Evolutionary conservation across 306 rosid genomes (phyloP).

Genomic region (Corylus heterophylla): DNA sequence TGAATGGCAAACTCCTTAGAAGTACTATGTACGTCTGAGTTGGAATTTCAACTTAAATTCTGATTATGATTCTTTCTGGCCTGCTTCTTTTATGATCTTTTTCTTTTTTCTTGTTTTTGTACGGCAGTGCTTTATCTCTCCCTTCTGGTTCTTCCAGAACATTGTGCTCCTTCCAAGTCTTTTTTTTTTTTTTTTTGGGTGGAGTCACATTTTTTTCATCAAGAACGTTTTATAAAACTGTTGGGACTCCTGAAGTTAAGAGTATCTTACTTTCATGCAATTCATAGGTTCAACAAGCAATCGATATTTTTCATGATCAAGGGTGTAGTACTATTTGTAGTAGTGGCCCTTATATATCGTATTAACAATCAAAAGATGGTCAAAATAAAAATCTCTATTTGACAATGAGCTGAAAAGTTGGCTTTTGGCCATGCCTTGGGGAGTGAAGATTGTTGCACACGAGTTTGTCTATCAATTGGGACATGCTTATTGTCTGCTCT

Average conservation of each 20-base stretch:
- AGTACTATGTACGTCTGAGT: background rate
- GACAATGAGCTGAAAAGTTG: too few relatives aligned
- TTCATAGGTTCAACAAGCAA: too few relatives aligned
- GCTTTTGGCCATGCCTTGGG: too few relatives aligned
- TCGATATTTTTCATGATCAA: too few relatives aligned
- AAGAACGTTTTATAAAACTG: too few relatives aligned
- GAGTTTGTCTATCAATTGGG: background rate
- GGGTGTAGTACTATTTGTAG: too few relatives aligned
- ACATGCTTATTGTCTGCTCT: background rate
- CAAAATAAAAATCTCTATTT: too few relatives aligned
- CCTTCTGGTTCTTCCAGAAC: background rate
- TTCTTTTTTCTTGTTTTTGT: background rate
- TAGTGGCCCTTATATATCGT: too few relatives aligned
- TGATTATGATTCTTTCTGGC: conserved; percentile 15
- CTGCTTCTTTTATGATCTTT: conserved; percentile 1
- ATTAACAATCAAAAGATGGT: too few relatives aligned
- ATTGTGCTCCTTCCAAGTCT: background rate
- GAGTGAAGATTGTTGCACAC: too few relatives aligned
- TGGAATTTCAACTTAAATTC: background rate
- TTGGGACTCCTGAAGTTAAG: too few relatives aligned
- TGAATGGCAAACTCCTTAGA: background rate
- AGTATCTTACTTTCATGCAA: too few relatives aligned
- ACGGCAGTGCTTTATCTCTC: background rate
- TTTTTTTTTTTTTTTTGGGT: background rate
- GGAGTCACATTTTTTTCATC: background rate